Evolutionary conservation across 2,329 filamentous ascomycete species (phyloP).

Genomic region (Alternaria infectoria): DNA sequence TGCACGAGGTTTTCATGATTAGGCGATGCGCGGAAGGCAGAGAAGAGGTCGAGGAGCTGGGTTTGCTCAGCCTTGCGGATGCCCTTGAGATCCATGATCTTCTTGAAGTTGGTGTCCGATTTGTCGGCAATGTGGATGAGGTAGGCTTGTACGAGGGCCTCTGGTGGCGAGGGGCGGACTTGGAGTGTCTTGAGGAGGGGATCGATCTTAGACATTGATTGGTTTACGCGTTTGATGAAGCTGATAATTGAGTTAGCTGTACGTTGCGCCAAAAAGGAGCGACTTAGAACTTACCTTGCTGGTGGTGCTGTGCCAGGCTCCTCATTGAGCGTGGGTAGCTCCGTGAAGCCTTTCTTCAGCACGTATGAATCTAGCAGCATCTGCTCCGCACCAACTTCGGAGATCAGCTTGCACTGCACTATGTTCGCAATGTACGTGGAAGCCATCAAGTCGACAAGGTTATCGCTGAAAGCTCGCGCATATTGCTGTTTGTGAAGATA

Average conservation of each 20-base stretch:
- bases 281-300: constrained; percentile 46
- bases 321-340: constrained; percentile 67
- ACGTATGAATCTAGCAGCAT: constrained; percentile 97
- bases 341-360: constrained; percentile 78
- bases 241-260: constrained; percentile 52
- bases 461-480: constrained; percentile 91
- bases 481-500: constrained; percentile 90
- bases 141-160: constrained; percentile 95
- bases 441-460: constrained; percentile 87
- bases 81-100: constrained; percentile 94
- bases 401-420: constrained; percentile 87
- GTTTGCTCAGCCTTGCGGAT: constrained; percentile 81
- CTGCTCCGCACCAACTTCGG: constrained; percentile 94
- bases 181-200: constrained; percentile 95
- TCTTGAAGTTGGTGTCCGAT: constrained; percentile 93
- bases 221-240: constrained; percentile 86
- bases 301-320: constrained; percentile 65
- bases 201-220: constrained; percentile 85
- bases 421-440: constrained; percentile 82
- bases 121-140: constrained; percentile 95
- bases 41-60: constrained; percentile 87
- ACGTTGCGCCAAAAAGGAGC: background rate
- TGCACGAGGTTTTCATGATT: constrained; percentile 68
- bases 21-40: constrained; percentile 75
- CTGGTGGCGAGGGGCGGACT: constrained; percentile 86